These are phyloP conservation scores for Murraya koenigii DNA, from an alignment of 345 rosid genomes.

Conservation along the genomic window DNA sequence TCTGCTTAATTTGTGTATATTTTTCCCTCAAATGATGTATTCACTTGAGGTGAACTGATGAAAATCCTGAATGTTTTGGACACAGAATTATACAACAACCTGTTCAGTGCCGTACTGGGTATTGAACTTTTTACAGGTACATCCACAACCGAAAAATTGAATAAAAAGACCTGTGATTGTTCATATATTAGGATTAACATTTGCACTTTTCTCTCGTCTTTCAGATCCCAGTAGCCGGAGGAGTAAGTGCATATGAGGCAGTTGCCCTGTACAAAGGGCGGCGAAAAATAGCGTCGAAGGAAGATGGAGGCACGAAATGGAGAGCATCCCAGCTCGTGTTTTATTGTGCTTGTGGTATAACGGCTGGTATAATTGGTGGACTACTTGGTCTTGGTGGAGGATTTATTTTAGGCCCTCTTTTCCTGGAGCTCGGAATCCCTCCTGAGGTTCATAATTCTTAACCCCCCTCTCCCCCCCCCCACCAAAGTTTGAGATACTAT, in stretches of 20 bases:
- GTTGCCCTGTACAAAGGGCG: slow-evolving; percentile 36
- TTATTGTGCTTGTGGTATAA: slow-evolving; percentile 28
- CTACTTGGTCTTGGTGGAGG: slow-evolving; percentile 53
- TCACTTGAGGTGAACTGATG: slow-evolving; percentile 7
- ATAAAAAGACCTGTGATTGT: not conserved
- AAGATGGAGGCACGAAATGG: slow-evolving; percentile 27
- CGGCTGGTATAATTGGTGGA: slow-evolving; percentile 44
- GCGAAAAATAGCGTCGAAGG: slow-evolving; percentile 40
- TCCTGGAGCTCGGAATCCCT: slow-evolving; percentile 44
- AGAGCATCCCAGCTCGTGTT: slow-evolving; percentile 23
- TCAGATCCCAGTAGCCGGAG: slow-evolving; percentile 40
- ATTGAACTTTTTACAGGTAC: slow-evolving; percentile 38
- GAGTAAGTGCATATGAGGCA: slow-evolving; percentile 36
- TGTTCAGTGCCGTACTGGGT: slow-evolving; percentile 43
- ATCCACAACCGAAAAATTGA: not conserved
- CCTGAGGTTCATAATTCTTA: slow-evolving; percentile 30
- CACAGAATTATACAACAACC: slow-evolving; percentile 36
- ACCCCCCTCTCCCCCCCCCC: not conserved
- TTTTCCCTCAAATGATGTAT: not conserved
- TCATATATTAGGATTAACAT: not conserved
- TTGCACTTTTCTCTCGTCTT: not conserved
- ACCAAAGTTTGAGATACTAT: not conserved
- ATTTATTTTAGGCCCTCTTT: slow-evolving; percentile 42
- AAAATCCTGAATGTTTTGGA: not conserved
- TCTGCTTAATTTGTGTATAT: slow-evolving; percentile 10